Base-by-base conservation (phyloP, 2,329 filamentous ascomycete species). In the Aspergillus oerlinghausenensis region DNA sequence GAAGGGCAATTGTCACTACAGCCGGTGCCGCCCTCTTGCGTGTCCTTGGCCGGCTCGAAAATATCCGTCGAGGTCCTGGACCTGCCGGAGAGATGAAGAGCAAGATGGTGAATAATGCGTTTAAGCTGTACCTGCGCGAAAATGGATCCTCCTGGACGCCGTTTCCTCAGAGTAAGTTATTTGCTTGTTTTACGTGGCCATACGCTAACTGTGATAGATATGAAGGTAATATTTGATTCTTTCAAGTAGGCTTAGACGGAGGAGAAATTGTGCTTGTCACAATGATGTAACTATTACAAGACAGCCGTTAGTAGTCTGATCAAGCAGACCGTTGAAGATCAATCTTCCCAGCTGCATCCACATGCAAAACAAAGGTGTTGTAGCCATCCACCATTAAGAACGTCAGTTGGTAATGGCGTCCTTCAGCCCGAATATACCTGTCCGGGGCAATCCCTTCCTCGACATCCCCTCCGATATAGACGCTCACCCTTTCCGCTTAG, bases 81-180 rank as follows among this genome's bases (percentile, higher is more conserved):
- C 25, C 54, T 5, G 50, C 43, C 4, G 54, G 54, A 11, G 50
- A 49, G 29, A 49, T 56, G 50, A 49, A 52, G 42, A 52, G 29
- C 8, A 52, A 49, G 29, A 14, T 52, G 11, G 42, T 49, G 6
- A 28, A 52, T 42, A 29, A 21, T 23, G 42, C 25, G 3, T 52
- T 56, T 23, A 56, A 52, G 50, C 29, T 56, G 32, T 56, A 56
- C n/a, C 26, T 56, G 28, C 50, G 28, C 25, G 43, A 56, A 50
- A 50, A 56, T 32, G 50, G 54, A n/a, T 42, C 28, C 8, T 50
- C 49, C 17, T 56, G 54, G 54, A 52, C 54, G 3, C 54, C 42
- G 21, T 56, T 49, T 29, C 54, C 54, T 25, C 51, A 43, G 4
- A 60, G 58, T 60, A 32, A 54, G 58, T 55, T 10, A 28, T 52